Evolutionary conservation across 2,329 filamentous ascomycete genomes (phyloP).

Genomic region (Botrytis fabae): DNA sequence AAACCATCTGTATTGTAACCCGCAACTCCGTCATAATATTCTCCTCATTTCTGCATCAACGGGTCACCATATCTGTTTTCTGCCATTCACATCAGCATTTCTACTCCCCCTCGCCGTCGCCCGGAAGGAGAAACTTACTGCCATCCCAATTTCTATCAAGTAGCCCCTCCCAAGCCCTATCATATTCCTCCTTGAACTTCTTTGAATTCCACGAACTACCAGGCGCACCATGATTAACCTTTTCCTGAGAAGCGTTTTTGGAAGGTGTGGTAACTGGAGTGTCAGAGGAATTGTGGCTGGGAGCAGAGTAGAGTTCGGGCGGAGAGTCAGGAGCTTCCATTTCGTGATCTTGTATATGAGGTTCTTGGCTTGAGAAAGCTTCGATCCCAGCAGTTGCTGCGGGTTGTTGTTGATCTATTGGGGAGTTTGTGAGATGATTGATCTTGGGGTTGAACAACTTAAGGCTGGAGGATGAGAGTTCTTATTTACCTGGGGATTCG

Average conservation of each 20-base stretch:
- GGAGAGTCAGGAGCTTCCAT: constrained; percentile 38
- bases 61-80: constrained; percentile 22
- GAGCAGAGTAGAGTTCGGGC: constrained; percentile 23
- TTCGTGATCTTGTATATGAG: constrained; percentile 26
- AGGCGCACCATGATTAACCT: constrained; percentile 43
- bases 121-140: constrained; percentile 40
- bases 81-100: constrained; percentile 11
- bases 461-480: not conserved
- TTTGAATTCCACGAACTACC: constrained; percentile 56
- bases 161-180: constrained; percentile 49
- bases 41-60: not conserved
- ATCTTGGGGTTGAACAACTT: not conserved
- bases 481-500: constrained; percentile 17
- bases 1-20: not conserved
- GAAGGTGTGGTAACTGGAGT: constrained; percentile 19
- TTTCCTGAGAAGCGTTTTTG: constrained; percentile 22
- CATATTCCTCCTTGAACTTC: constrained; percentile 57
- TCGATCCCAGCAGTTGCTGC: not conserved
- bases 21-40: not conserved
- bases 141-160: constrained; percentile 54
- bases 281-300: not conserved
- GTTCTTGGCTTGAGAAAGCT: not conserved
- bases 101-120: not conserved
- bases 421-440: constrained; percentile 11
- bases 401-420: not conserved